Conservation (phyloP, 1,139 yeast species). For the Hemisphaericaspora subhashii region DNA sequence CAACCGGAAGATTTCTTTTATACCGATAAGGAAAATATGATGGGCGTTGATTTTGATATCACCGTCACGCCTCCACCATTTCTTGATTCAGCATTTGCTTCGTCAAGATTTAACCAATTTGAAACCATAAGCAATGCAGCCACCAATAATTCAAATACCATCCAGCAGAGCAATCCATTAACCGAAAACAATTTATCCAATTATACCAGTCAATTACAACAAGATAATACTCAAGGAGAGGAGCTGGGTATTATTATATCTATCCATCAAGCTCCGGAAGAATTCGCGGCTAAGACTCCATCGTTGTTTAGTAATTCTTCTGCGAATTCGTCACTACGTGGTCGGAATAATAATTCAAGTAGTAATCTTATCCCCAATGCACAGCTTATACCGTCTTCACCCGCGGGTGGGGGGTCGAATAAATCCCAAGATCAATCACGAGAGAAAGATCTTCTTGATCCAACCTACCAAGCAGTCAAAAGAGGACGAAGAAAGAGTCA, state of each 20-base stretch:
- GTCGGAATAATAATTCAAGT: conserved; percentile 14
- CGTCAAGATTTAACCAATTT: conserved; percentile 11
- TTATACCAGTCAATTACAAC: conserved; percentile 17
- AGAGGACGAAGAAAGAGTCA: conserved; percentile 37
- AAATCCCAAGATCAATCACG: conserved; percentile 3
- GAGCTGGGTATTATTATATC: conserved; percentile 25
- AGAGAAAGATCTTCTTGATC: conserved; percentile 25
- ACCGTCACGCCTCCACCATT: conserved; percentile 16
- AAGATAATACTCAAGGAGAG: conserved; percentile 15
- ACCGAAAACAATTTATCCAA: conserved; percentile 30
- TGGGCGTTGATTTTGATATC: conserved; percentile 13
- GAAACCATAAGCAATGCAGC: conserved; percentile 12
- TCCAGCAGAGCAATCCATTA: conserved; percentile 15
- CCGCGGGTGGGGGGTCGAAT: conserved; percentile 6
- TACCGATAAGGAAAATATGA: conserved; percentile 9
- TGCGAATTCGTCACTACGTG: conserved; percentile 30
- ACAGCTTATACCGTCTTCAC: conserved; percentile 16
- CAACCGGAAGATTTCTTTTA: conserved; percentile 6
- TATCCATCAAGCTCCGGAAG: conserved; percentile 36
- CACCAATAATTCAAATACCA: conserved; percentile 9
- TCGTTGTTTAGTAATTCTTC: conserved; percentile 46
- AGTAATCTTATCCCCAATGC: conserved; percentile 21
- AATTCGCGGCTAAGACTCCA: conserved; percentile 39
- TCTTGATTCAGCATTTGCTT: background rate
- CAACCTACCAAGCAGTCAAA: conserved; percentile 32